These are phyloP conservation scores for Parathielavia appendiculata DNA, from an alignment of 495 filamentous ascomycete species.

Conservation along the genomic window DNA sequence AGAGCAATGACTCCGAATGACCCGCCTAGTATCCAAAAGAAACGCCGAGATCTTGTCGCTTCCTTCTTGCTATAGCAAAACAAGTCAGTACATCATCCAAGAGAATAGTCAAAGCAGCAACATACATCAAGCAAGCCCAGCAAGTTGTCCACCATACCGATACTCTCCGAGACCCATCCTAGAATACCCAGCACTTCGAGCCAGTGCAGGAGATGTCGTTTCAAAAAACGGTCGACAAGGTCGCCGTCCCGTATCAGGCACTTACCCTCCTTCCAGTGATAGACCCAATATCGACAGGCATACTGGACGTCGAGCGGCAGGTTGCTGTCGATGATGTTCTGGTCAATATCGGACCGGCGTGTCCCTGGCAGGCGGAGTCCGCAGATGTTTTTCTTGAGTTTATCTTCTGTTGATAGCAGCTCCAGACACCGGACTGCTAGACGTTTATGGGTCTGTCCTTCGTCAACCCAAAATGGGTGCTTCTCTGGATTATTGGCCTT, in stretches of 20 bases:
- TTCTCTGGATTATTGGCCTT: conserved; percentile 26
- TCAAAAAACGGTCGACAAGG: conserved; percentile 35
- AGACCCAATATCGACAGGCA: conserved; percentile 44
- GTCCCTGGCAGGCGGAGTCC: conserved; percentile 30
- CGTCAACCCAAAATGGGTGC: conserved; percentile 26
- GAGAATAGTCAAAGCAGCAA: neutral
- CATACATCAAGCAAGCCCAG: conserved; percentile 19
- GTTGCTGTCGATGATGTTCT: conserved; percentile 18
- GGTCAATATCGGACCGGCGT: conserved; percentile 18
- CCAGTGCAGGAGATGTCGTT: conserved; percentile 40
- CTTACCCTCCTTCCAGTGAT: conserved; percentile 39
- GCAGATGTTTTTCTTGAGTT: conserved; percentile 41
- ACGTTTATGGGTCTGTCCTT: conserved; percentile 2
- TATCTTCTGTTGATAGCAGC: conserved; percentile 30
- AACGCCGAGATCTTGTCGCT: conserved; percentile 9
- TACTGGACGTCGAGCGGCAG: conserved; percentile 30
- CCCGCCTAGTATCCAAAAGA: conserved; percentile 22
- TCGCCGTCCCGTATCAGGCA: conserved; percentile 20
- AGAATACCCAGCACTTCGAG: conserved; percentile 32
- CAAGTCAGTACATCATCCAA: conserved; percentile 4
- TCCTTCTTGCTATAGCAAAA: conserved; percentile 10
- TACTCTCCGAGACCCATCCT: conserved; percentile 28
- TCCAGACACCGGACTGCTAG: conserved; percentile 34
- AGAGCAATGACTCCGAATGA: conserved; percentile 25
- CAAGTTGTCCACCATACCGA: conserved; percentile 22